Conservation (phyloP, 192 early-diverging fungal species). For the Coemansia sp. region DNA sequence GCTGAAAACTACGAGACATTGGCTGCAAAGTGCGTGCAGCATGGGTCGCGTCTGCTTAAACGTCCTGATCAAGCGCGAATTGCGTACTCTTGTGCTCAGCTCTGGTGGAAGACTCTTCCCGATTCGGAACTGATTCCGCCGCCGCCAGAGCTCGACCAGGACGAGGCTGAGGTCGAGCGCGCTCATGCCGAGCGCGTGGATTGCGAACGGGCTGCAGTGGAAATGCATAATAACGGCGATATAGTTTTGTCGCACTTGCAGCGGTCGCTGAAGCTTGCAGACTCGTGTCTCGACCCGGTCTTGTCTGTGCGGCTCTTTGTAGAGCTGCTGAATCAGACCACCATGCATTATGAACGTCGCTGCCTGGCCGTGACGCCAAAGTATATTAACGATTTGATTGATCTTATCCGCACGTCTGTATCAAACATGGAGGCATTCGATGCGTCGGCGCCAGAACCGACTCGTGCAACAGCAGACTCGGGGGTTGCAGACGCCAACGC, state of each 20-base stretch:
- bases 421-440: constrained; percentile 72
- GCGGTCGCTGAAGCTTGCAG: constrained; percentile 92
- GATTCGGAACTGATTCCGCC: constrained; percentile 50
- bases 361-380: constrained; percentile 90
- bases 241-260: constrained; percentile 88
- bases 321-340: constrained; percentile 92
- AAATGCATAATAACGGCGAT: constrained; percentile 82
- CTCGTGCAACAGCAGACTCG: constrained; percentile 45
- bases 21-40: constrained; percentile 85
- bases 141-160: constrained; percentile 48
- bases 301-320: constrained; percentile 93
- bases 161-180: constrained; percentile 43
- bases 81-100: constrained; percentile 76
- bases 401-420: constrained; percentile 81
- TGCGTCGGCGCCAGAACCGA: constrained; percentile 55
- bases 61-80: constrained; percentile 93
- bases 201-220: constrained; percentile 55
- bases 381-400: constrained; percentile 92
- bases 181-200: constrained; percentile 48
- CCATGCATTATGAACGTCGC: constrained; percentile 92
- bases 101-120: constrained; percentile 83
- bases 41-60: constrained; percentile 87
- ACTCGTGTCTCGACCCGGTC: constrained; percentile 85
- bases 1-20: constrained; percentile 94
- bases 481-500: constrained; percentile 59